Conservation (phyloP, 2,329 filamentous ascomycete genomes). For the Westerdykella ornata region DNA sequence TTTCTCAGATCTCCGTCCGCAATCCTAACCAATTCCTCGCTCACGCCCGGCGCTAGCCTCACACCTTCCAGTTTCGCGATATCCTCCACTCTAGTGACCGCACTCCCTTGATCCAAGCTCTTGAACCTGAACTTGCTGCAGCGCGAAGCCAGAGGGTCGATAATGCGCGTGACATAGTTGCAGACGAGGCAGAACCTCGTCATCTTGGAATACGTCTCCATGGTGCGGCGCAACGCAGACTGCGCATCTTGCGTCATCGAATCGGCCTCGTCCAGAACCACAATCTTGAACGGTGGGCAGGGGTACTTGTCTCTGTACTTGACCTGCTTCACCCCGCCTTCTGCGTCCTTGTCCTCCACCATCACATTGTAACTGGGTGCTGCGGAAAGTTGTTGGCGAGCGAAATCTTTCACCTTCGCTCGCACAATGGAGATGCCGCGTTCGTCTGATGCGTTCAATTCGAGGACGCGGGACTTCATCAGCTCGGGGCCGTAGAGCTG, state of each 20-base stretch:
- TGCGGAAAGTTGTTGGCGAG: slow-evolving; percentile 86
- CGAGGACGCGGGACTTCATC: slow-evolving; percentile 88
- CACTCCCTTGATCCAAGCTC: slow-evolving; percentile 80
- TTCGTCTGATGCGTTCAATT: slow-evolving; percentile 98
- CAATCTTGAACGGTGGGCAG: slow-evolving; percentile 97
- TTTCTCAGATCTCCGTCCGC: slow-evolving; percentile 93
- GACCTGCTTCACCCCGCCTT: slow-evolving; percentile 23
- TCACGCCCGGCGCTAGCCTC: slow-evolving; percentile 65
- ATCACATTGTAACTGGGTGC: slow-evolving; percentile 60
- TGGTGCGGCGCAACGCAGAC: slow-evolving; percentile 82
- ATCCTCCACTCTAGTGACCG: slow-evolving; percentile 67
- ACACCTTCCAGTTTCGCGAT: slow-evolving; percentile 80
- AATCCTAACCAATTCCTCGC: slow-evolving; percentile 77
- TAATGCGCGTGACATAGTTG: slow-evolving; percentile 98
- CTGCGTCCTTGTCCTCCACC: slow-evolving; percentile 38
- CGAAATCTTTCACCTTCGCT: slow-evolving; percentile 98
- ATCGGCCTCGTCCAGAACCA: slow-evolving; percentile 96
- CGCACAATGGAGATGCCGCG: slow-evolving; percentile 95
- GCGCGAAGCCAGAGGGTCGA: slow-evolving; percentile 85
- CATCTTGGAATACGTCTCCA: slow-evolving; percentile 97
- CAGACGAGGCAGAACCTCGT: slow-evolving; percentile 96
- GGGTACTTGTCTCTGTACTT: slow-evolving; percentile 63
- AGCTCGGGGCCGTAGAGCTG: slow-evolving; percentile 95
- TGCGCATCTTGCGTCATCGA: slow-evolving; percentile 99
- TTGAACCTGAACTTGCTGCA: slow-evolving; percentile 99